Evolutionary conservation across 2,329 filamentous ascomycete genomes (phyloP), one percentile per base, ranked within the genome.

Genomic region (Ophiosphaerella korrae): DNA sequence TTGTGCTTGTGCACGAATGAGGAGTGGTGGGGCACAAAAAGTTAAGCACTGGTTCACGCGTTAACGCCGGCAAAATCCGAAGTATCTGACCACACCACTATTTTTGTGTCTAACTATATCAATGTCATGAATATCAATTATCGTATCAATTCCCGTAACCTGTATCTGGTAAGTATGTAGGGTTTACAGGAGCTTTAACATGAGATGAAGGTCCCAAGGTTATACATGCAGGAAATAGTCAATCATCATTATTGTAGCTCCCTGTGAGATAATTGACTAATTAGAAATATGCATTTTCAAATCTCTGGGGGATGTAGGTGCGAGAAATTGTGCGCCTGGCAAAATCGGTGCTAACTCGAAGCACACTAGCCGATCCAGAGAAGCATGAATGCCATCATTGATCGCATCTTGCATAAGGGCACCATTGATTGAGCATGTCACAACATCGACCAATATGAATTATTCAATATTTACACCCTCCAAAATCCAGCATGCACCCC

Each of bases 401-500:
- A 68, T 66, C 60, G 60, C 46, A 53, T 58, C 52, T 41, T 35
- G 42, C 50, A 46, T 48, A 57, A 34, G 46, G 40, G 13, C 33
- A 50, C 41, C 35, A 50, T 7, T 23, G 18, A 21, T 21, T 38
- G 33, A 50, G 42, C n/a, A 42, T 40, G 16, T 43, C 40, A 31
- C 26, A 37, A 23, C 14, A 33, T 41, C 31, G 23, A 12, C 11
- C n/a, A 53, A 37, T 23, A 63, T 63, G 56, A 21, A 23, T 36
- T 47, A 16, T 35, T 36, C 35, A 32, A 18, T 31, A 39, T 1
- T 29, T 31, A 14, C 14, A 34, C 14, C 26, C n/a, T 37, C 29
- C n/a, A 7, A 35, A 4, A 24, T 36, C 16, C 24, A 51, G 34
- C 38, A 79, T 80, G 77, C 67, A 71, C 44, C 77, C 78, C 12